Percentiles rank a stretch among this genome's conserved stretches.
These are phyloP conservation scores for Inga laurina DNA, from an alignment of 306 rosid species.

Conservation along the genomic window DNA sequence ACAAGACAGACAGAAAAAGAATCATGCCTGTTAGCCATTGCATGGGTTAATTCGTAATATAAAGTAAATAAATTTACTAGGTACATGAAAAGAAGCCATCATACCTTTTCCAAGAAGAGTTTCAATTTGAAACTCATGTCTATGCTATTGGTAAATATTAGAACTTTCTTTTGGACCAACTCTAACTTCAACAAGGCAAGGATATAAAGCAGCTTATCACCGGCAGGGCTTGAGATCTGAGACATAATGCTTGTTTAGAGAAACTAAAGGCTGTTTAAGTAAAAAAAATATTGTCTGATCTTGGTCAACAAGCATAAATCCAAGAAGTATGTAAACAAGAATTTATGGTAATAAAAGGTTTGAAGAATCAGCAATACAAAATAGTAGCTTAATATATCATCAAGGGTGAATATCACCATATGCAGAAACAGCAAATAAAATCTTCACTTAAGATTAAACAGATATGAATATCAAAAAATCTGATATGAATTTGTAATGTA, in stretches of 20 bases:
- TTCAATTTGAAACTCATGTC: conserved; percentile 84
- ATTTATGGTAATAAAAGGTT: not conserved
- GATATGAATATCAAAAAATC: not conserved
- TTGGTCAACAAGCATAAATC: conserved; percentile 1
- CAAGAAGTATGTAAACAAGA: conserved; percentile 7
- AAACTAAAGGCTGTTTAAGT: conserved; percentile 8
- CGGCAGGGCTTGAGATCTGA: conserved; percentile 71
- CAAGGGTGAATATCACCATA: not conserved
- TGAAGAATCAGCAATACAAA: conserved; percentile 6
- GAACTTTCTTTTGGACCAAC: conserved; percentile 87
- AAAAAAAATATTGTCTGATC: conserved; percentile 16
- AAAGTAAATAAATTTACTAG: not conserved
- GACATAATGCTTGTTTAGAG: conserved; percentile 26
- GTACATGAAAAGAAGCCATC: conserved; percentile 19
- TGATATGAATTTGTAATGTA: no score
- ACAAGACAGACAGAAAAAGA: not conserved
- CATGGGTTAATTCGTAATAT: conserved; percentile 11
- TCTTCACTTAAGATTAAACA: not conserved
- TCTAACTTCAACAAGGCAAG: conserved; percentile 88
- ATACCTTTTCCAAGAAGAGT: conserved; percentile 90
- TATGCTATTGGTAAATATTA: conserved; percentile 80
- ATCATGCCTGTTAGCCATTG: conserved; percentile 3
- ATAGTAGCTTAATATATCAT: conserved; percentile 4
- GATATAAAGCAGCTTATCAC: conserved; percentile 76
- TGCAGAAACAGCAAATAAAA: conserved; percentile 15